Base-by-base conservation (phyloP, 2,329 filamentous ascomycete genomes). In the Metarhizium album region DNA sequence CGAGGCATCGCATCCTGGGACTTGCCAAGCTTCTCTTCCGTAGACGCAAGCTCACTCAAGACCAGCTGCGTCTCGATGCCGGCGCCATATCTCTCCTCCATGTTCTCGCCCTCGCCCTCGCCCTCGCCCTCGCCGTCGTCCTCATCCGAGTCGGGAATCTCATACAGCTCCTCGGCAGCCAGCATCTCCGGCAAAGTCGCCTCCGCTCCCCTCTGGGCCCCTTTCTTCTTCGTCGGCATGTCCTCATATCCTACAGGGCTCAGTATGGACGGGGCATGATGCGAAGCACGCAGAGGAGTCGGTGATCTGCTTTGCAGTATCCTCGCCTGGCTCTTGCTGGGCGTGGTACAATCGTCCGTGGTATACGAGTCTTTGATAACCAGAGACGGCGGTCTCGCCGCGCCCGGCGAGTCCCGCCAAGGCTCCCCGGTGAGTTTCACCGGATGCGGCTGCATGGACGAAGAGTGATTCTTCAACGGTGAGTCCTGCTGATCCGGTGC, bases 91-190 rank as follows among this genome's bases (percentile, higher is more conserved):
- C 49, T 53, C 7, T 56, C 57, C 8, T 58, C 55, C 2, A 33
- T 53, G 5, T 58, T 46, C 13, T 35, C 20, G 22, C 40, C 40
- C 5, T 58, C 55, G 0, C 52, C 53, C 14, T 27, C 48, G 4
- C 51, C 45, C 3, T 56, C 51, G 16, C 56, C 42, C 45, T 45
- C 59, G 47, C 60, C 61, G 16, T 61, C 59, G 2, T 61, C 72
- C 11, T 71, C 73, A 37, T 78, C 75, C 1, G 74, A 75, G 52
- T 78, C 75, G 0, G 74, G 72, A 29, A 78, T 76, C 51, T 76
- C 73, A 20, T 47, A 52, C 3, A 16, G 33, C 33, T 31, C 50
- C 22, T 33, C 46, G 11, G 14, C 27, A 2, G 45, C 22, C 18
- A 14, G 38, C 35, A 50, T 53, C 16, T 24, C 18, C 1, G 53